Evolutionary conservation across 768 basidiomycete species (phyloP), one percentile per base, ranked within the genome.

Genomic region (Leccinum arenicola): DNA sequence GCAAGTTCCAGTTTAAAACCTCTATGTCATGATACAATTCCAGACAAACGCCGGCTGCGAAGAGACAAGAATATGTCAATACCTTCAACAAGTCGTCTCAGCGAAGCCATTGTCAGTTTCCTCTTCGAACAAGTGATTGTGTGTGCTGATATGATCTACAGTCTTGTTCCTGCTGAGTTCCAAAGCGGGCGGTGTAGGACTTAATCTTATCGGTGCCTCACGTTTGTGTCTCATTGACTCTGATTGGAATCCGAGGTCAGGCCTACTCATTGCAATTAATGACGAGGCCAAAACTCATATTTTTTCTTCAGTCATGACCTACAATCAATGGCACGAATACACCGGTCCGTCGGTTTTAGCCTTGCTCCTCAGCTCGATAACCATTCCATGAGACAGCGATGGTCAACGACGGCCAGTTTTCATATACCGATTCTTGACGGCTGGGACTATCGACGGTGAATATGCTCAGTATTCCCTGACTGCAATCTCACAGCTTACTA

Each of bases 241-340:
- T 19, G 94, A 95, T 68, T 97, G 94, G 94, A 96, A 95, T 74
- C 94, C 94, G 36, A 92, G 91, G 88, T 86, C 52, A 53, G 4
- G 17, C 9, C 25, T 36, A 0, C 27, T 31, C 3, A 14, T 35
- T 35, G 5, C 12, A 35, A 33, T 33, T 12, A 33, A 35, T 12
- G 33, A 35, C 33, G 33, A 35, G 33, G 33, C 4, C 11, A 33
- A 33, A 14, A 14, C 12, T 35, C n/a, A 55, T 58, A 31, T 56
- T 29, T 31, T 35, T 0, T 27, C 50, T 35, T 21, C 56, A 93
- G 90, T 66, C 91, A 91, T 66, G 97, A 99, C 75, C 73, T 95
- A 17, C 97, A 99, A 73, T 89, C 97, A 2, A 98, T 98, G 96
- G 96, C 95, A 54, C 85, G 96, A 52, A 96, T 95, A 69, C 93